phyloP scores from a whole-genome alignment of 2,329 filamentous ascomycete species.

The Lecanicillium sp. region DNA sequence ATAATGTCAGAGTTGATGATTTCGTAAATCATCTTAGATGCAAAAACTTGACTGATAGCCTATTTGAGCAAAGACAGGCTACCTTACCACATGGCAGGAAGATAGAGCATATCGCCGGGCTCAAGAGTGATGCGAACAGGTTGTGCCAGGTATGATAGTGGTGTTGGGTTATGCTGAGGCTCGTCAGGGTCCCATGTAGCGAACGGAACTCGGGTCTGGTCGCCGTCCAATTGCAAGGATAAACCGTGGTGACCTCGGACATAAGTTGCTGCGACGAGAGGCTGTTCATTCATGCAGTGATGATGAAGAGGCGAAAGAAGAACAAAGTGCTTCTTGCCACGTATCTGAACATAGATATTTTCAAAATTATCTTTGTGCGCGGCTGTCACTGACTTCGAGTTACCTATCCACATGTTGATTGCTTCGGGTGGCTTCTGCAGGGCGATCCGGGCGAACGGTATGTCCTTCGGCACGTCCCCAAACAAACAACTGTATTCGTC shows the following conservation, averaged over 20 bases:
- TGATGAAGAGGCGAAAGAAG: constrained; percentile 66
- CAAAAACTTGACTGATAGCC: no score
- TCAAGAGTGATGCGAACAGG: constrained; percentile 63
- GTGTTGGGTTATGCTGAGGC: constrained; percentile 43
- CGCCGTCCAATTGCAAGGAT: constrained; percentile 29
- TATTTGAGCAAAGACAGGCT: background rate
- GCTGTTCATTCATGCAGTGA: constrained; percentile 60
- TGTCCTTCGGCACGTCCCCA: constrained; percentile 53
- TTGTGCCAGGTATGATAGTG: constrained; percentile 52
- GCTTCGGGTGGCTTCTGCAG: constrained; percentile 63
- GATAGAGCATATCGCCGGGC: constrained; percentile 73
- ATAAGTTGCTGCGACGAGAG: constrained; percentile 55
- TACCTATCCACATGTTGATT: constrained; percentile 78
- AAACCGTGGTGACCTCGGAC: constrained; percentile 27
- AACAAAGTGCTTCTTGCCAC: constrained; percentile 68
- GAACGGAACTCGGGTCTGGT: constrained; percentile 50
- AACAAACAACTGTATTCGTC: constrained; percentile 64
- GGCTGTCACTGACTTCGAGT: constrained; percentile 61
- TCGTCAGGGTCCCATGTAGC: constrained; percentile 69
- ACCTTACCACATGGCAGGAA: constrained; percentile 68
- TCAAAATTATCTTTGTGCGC: constrained; percentile 82
- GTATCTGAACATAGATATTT: constrained; percentile 74
- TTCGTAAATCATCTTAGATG: background rate
- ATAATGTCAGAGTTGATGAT: background rate
- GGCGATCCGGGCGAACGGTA: constrained; percentile 69